Conservation (phyloP, 164 flowering plant species). For the Stephania japonica region DNA sequence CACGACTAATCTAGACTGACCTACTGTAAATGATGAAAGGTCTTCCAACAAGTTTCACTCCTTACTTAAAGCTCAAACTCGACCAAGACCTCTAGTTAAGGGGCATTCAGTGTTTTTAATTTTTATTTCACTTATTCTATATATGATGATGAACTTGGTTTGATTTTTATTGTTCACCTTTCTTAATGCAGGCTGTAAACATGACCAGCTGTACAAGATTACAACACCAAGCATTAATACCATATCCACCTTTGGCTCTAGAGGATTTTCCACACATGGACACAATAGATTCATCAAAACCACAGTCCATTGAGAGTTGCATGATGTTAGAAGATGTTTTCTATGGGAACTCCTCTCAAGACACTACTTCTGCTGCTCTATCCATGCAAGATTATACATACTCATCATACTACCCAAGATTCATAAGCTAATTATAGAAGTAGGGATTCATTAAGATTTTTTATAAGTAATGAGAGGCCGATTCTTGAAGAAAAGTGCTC, state of each 20-base stretch:
- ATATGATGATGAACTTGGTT: neutral
- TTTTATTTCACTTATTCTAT: neutral
- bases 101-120: neutral
- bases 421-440: neutral
- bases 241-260: conserved; percentile 38
- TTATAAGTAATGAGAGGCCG: neutral
- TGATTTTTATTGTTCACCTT: neutral
- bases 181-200: conserved; percentile 30
- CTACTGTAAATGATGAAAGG: too few species aligned
- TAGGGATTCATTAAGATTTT: neutral
- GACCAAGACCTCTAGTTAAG: too few species aligned
- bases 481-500: neutral
- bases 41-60: too few species aligned
- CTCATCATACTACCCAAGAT: conserved; percentile 6
- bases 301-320: conserved; percentile 22
- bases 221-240: conserved; percentile 12
- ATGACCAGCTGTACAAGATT: conserved; percentile 19
- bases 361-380: conserved; percentile 12
- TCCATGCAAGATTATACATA: conserved; percentile 14
- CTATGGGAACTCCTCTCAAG: conserved; percentile 35
- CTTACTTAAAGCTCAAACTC: too few species aligned
- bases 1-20: too few species aligned
- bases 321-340: conserved; percentile 41
- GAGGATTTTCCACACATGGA: conserved; percentile 57
- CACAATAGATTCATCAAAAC: conserved; percentile 22